Evolutionary conservation across 2,329 filamentous ascomycete genomes (phyloP), one percentile per base, ranked within the genome.

Genomic region (Ilyonectria destructans): DNA sequence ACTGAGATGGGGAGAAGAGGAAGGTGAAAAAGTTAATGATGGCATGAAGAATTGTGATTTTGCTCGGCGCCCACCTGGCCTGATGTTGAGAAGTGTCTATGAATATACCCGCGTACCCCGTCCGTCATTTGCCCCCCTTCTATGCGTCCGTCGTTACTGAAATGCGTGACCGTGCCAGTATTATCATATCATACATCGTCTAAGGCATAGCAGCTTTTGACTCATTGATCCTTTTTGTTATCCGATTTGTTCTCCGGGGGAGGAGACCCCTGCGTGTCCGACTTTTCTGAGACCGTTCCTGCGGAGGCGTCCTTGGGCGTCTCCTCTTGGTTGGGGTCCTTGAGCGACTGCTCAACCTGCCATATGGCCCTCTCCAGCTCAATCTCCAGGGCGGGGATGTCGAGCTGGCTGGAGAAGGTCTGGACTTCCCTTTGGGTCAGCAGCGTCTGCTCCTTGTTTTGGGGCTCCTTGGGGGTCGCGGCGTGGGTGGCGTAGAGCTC

Each of bases 361-460:
- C 90, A 90, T 66, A 94, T 90, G 6, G 93, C 93, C 49, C 93
- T 85, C 76, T 95, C 92, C 1, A 95, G 85, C 78, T 95, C 93
- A 17, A 91, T 83, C 62, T 90, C 89, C 29, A 96, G 85, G 63
- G 92, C 91, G 0, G 93, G 92, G 43, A 94, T 86, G 6, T 91
- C 84, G 31, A 95, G 81, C 7, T 86, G 87, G 62, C 90, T 83
- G 21, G 90, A 89, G 63, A 93, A 85, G 64, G 85, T 82, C 69
- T 85, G 86, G 2, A 89, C 88, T 72, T 90, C 86, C 33, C 82
- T 80, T 67, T 85, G 82, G 10, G 85, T 84, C 8, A 90, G 79
- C 29, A 90, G 78, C 35, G 81, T 75, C 23, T 80, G 78, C 61
- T 83, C 81, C 48, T 74, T 75, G 66, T 72, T 73, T 43, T 72